Conservation (phyloP, 805 yeast species). For the Wickerhamiella nectarea region DNA sequence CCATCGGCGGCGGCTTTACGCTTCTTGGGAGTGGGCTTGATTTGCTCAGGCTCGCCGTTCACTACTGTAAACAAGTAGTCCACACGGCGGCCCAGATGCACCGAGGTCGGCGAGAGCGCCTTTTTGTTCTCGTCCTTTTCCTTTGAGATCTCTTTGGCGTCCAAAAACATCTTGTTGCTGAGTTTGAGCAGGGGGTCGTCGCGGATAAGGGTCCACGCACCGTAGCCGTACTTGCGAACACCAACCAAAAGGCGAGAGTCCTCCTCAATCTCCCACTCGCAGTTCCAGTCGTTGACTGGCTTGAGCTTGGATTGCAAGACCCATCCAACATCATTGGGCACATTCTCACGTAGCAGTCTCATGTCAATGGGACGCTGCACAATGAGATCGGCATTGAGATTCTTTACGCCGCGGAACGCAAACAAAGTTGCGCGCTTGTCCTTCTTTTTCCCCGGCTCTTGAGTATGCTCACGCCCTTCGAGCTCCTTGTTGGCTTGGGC, state of each 20-base stretch:
- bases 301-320: conserved; percentile 51
- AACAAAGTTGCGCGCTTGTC: conserved; percentile 84
- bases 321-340: conserved; percentile 46
- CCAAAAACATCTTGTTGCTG: conserved; percentile 67
- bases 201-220: conserved; percentile 85
- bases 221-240: conserved; percentile 84
- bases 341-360: conserved; percentile 43
- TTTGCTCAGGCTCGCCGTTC: conserved; percentile 33
- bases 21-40: conserved; percentile 12
- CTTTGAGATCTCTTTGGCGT: conserved; percentile 28
- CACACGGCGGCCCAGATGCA: conserved; percentile 81
- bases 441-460: conserved; percentile 39
- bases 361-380: conserved; percentile 76
- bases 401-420: conserved; percentile 76
- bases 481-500: conserved; percentile 47
- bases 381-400: conserved; percentile 80
- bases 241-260: conserved; percentile 84
- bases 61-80: conserved; percentile 70
- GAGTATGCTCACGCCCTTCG: conserved; percentile 30
- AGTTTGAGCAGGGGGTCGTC: conserved; percentile 88
- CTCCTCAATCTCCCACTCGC: conserved; percentile 70
- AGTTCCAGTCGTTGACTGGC: conserved; percentile 80
- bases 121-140: conserved; percentile 18
- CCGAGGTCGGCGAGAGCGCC: conserved; percentile 56
- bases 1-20: conserved; percentile 4